Percentiles rank a stretch among this genome's conserved stretches.
Conservation (phyloP, 768 basidiomycete species). For the Tricholoma bakamatsutake region DNA sequence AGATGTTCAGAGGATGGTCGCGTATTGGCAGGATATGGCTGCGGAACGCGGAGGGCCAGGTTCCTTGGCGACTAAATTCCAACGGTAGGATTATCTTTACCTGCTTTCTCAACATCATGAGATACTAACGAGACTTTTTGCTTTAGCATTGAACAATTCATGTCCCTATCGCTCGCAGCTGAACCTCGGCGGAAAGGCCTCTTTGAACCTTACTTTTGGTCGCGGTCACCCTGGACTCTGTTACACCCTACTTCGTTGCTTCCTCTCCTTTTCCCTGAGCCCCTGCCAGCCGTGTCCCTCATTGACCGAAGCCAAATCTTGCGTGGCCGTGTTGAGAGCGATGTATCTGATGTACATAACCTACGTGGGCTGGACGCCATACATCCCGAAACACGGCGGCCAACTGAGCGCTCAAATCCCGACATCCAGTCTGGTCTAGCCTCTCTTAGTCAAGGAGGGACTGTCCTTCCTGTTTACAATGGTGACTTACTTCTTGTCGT, state of each 20-base stretch:
- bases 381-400: slow-evolving; percentile 29
- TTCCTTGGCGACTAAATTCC: slow-evolving; percentile 50
- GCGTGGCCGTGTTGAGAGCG: slow-evolving; percentile 67
- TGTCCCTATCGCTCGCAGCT: slow-evolving; percentile 68
- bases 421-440: slow-evolving; percentile 27
- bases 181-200: slow-evolving; percentile 70
- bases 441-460: slow-evolving; percentile 52
- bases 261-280: slow-evolving; percentile 73
- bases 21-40: slow-evolving; percentile 52
- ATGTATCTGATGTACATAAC: slow-evolving; percentile 53
- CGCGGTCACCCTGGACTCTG: slow-evolving; percentile 30
- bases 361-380: slow-evolving; percentile 47
- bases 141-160: slow-evolving; percentile 66
- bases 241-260: slow-evolving; percentile 43
- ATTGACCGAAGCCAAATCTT: slow-evolving; percentile 62
- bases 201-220: slow-evolving; percentile 78
- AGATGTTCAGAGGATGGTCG: slow-evolving; percentile 44
- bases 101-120: neutral
- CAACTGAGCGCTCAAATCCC: slow-evolving; percentile 25
- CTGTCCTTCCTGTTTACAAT: slow-evolving; percentile 65
- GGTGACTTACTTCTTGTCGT: slow-evolving; percentile 72
- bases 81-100: slow-evolving; percentile 40
- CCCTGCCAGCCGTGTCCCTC: slow-evolving; percentile 60
- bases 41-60: slow-evolving; percentile 31
- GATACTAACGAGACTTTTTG: slow-evolving; percentile 4